Evolutionary conservation across 768 basidiomycete species (phyloP).

Genomic region (Lactifluus piperatus): DNA sequence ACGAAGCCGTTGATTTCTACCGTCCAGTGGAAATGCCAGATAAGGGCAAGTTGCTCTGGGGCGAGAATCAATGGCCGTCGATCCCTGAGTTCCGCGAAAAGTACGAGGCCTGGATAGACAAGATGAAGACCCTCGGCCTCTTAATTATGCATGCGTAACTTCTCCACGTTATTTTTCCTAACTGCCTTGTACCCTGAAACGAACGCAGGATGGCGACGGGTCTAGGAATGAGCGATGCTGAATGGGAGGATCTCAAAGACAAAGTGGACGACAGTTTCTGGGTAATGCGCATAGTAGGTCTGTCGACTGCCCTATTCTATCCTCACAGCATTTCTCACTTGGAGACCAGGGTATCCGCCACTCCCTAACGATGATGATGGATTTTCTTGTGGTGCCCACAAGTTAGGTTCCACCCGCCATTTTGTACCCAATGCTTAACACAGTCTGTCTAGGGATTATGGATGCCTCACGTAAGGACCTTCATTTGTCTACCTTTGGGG

Average conservation of each 20-base stretch:
- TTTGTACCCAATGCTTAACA: background rate
- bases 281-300: constrained; percentile 81
- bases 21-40: constrained; percentile 62
- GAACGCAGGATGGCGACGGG: constrained; percentile 67
- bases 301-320: background rate
- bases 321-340: background rate
- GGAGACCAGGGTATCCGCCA: constrained; percentile 67
- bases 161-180: background rate
- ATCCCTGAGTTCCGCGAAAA: constrained; percentile 48
- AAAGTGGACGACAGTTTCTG: constrained; percentile 84
- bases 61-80: constrained; percentile 82
- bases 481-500: background rate
- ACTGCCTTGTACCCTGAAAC: background rate
- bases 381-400: constrained; percentile 86
- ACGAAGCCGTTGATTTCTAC: constrained; percentile 82
- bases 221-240: constrained; percentile 59
- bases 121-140: constrained; percentile 78
- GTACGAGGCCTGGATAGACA: constrained; percentile 69
- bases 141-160: constrained; percentile 77
- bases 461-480: constrained; percentile 66
- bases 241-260: constrained; percentile 58
- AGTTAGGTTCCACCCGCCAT: constrained; percentile 34
- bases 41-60: constrained; percentile 64
- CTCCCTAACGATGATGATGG: constrained; percentile 73
- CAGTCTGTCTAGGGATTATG: constrained; percentile 59